Evolutionary conservation across 202 grass and related monocot genomes (phyloP).

Genomic region (Cymbopogon flexuosus): DNA sequence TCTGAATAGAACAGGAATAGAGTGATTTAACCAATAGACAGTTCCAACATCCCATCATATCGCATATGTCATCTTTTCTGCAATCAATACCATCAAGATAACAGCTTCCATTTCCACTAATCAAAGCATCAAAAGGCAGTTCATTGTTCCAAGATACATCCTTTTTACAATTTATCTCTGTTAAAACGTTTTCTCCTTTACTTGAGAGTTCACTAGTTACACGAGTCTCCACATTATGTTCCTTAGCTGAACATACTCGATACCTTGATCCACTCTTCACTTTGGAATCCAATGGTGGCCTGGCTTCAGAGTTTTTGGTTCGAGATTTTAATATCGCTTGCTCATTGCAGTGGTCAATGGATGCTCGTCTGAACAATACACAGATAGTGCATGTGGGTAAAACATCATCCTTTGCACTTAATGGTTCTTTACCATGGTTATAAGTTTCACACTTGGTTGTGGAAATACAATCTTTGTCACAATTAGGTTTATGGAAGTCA

Average conservation of each 20-base stretch:
- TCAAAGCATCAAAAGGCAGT: too few species aligned
- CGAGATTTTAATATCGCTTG: slow-evolving; percentile 7
- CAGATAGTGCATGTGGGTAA: slow-evolving; percentile 45
- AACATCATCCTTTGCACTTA: slow-evolving; percentile 17
- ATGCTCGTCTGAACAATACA: too few species aligned
- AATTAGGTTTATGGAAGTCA: slow-evolving; percentile 14
- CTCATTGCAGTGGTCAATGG: too few species aligned
- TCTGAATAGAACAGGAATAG: slow-evolving; percentile 43
- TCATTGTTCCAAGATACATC: too few species aligned
- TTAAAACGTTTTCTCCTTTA: too few species aligned
- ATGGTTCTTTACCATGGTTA: slow-evolving; percentile 12
- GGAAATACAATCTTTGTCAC: background rate
- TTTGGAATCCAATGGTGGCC: slow-evolving; percentile 34
- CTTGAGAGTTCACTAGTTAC: too few species aligned
- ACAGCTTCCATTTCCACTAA: background rate
- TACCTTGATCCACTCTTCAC: too few species aligned
- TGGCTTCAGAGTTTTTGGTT: background rate
- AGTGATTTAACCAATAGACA: slow-evolving; percentile 52
- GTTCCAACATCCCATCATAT: slow-evolving; percentile 55
- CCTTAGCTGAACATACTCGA: too few species aligned
- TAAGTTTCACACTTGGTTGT: background rate
- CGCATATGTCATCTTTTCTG: slow-evolving; percentile 33
- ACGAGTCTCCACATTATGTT: too few species aligned
- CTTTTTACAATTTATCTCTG: too few species aligned
- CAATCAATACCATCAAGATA: background rate